phyloP scores from a whole-genome alignment of 1,284 basidiomycete species.

The Naganishia sp. region DNA sequence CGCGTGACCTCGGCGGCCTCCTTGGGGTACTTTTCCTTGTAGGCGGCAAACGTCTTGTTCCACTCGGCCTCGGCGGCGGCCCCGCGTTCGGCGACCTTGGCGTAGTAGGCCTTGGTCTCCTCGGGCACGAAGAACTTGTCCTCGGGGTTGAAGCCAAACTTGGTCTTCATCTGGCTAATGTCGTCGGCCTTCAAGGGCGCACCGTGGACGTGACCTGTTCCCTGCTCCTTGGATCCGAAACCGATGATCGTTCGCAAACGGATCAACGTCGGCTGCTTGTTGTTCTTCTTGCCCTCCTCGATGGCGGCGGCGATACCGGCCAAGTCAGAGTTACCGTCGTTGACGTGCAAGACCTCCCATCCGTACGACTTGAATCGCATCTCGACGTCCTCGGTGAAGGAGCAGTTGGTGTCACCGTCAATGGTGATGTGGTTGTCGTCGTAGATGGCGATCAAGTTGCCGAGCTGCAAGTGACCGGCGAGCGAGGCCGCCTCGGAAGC shows the following conservation, averaged over 20 bases:
- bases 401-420: conserved; percentile 85
- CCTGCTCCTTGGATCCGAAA: conserved; percentile 87
- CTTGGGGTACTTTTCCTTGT: conserved; percentile 74
- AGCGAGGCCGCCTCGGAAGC: conserved; percentile 85
- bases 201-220: conserved; percentile 91
- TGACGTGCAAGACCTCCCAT: conserved; percentile 87
- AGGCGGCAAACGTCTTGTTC: conserved; percentile 70
- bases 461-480: conserved; percentile 88
- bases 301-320: conserved; percentile 78
- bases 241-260: conserved; percentile 87
- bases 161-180: conserved; percentile 77
- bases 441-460: conserved; percentile 87
- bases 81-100: conserved; percentile 68
- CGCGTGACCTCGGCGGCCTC: conserved; percentile 84
- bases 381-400: conserved; percentile 92
- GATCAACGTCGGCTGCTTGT: conserved; percentile 83
- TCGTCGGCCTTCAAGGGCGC: conserved; percentile 91
- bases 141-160: conserved; percentile 79
- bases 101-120: conserved; percentile 71
- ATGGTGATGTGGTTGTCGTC: conserved; percentile 95
- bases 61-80: conserved; percentile 73
- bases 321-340: conserved; percentile 83
- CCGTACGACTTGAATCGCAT: conserved; percentile 86
- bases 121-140: conserved; percentile 77
- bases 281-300: conserved; percentile 71